Base-by-base conservation (phyloP, 768 basidiomycete species). In the Coprinopsis sp. region DNA sequence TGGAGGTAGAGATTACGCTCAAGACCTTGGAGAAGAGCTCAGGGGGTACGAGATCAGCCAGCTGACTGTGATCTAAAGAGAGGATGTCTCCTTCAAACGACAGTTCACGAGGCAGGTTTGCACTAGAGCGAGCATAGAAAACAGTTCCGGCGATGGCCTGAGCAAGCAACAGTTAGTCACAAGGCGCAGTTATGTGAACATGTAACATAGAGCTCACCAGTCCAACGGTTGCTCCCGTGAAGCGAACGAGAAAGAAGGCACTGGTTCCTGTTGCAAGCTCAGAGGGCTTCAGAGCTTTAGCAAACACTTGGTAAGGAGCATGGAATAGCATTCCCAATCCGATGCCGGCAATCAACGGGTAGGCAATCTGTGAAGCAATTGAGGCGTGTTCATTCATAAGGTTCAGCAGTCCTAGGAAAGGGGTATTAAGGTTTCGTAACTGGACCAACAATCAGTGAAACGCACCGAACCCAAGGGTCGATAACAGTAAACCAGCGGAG, bases 311-410 rank as follows among this genome's bases (percentile, higher is more conserved):
- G 57, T 88, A 90, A 6, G 90, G 90, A 1, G 88, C 82, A 58
- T 91, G 88, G 64, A 91, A 90, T 22, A 91, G 67, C 78, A 91
- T 82, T 30, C 90, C 89, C 48, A 92, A 59, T 8, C 89, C 89
- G 27, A 87, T 64, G 13, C 90, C 90, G 38, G 84, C 77, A 48
- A 90, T 68, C 30, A 91, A 65, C 6, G 87, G 82, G 59, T 76
- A 84, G n/a, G 72, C 44, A 30, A 67, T 60, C 61, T 87, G 81
- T 29, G 66, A 50, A 13, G 63, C 52, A 25, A 65, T 58, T 33
- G 64, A 57, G 7, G 85, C 72, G 39, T 68, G 57, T 48, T 80
- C 79, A 49, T 82, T 61, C 49, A 92, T 71, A 28, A 82, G 58
- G 50, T 70, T 77, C 58, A 92, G 69, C 47, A 90, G 73, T 27